phyloP scores from a whole-genome alignment of 176 grass and related monocot genomes.

The Eragrostis curvula region DNA sequence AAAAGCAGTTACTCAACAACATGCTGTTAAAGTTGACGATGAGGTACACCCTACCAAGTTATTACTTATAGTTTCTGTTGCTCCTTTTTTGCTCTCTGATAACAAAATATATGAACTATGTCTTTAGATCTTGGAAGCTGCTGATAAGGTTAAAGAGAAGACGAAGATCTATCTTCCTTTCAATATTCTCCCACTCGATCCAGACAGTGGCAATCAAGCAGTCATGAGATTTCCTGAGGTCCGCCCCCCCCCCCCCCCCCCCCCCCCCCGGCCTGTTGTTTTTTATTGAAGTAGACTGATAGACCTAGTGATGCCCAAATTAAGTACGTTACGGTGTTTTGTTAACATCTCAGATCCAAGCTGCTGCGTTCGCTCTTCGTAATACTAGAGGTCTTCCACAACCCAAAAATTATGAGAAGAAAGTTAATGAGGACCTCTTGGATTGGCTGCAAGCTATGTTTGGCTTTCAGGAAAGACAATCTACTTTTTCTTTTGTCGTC shows the following conservation, averaged over 20 bases:
- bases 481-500: conserved; percentile 19
- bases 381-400: conserved; percentile 91
- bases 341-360: conserved; percentile 79
- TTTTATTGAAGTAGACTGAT: conserved; percentile 10
- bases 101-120: conserved; percentile 21
- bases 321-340: conserved; percentile 44
- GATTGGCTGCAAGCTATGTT: conserved; percentile 99
- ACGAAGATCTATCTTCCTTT: conserved; percentile 83
- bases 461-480: conserved; percentile 92
- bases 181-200: conserved; percentile 98
- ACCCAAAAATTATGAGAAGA: conserved; percentile 77
- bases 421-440: conserved; percentile 86
- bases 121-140: conserved; percentile 85
- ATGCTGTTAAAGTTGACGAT: conserved; percentile 87
- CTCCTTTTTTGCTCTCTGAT: conserved; percentile 2
- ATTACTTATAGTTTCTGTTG: conserved; percentile 4
- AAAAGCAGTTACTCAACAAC: conserved; percentile 79
- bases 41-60: conserved; percentile 58
- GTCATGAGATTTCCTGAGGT: conserved; percentile 95
- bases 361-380: conserved; percentile 75
- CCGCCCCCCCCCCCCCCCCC: neutral
- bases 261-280: too few species aligned
- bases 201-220: conserved; percentile 86
- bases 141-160: conserved; percentile 87
- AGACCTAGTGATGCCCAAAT: conserved; percentile 28